Conservation (phyloP, 345 rosid genomes). For the Euphorbia tirucalli region DNA sequence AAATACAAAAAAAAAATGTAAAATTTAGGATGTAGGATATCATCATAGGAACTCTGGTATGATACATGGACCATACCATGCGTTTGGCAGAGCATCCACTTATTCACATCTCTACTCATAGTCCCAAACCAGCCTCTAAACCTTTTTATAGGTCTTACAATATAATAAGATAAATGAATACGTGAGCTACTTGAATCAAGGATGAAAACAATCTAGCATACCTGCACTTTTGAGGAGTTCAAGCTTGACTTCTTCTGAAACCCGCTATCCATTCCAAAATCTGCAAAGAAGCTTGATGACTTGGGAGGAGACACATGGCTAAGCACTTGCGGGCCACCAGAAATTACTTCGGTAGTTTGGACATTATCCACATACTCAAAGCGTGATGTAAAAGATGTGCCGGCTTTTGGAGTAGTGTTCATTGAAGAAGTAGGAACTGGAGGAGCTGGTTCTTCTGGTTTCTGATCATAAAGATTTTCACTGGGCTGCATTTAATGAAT, state of each 20-base stretch:
- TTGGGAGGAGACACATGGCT: conserved; percentile 95
- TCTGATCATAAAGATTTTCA: conserved; percentile 89
- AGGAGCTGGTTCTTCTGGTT: conserved; percentile 83
- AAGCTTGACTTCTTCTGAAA: conserved; percentile 61
- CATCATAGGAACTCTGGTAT: background rate
- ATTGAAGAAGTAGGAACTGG: conserved; percentile 50
- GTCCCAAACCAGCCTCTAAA: background rate
- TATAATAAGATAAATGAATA: background rate
- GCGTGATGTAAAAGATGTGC: conserved; percentile 72
- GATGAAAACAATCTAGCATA: conserved; percentile 23
- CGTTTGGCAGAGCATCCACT: background rate
- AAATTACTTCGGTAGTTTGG: conserved; percentile 47
- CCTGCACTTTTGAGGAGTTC: conserved; percentile 68
- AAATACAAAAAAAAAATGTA: background rate
- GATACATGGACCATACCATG: background rate
- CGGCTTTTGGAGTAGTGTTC: conserved; percentile 41
- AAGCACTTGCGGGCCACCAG: conserved; percentile 67
- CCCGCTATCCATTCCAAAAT: conserved; percentile 80
- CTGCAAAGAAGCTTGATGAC: conserved; percentile 83
- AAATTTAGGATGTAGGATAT: background rate
- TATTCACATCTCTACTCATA: background rate
- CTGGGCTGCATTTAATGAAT: conserved; percentile 52
- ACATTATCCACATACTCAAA: conserved; percentile 81
- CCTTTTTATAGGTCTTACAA: background rate
- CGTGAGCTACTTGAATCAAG: background rate